Evolutionary conservation across 2,329 filamentous ascomycete species (phyloP), one percentile per base, ranked within the genome.

Genomic region (Fusarium begoniae): DNA sequence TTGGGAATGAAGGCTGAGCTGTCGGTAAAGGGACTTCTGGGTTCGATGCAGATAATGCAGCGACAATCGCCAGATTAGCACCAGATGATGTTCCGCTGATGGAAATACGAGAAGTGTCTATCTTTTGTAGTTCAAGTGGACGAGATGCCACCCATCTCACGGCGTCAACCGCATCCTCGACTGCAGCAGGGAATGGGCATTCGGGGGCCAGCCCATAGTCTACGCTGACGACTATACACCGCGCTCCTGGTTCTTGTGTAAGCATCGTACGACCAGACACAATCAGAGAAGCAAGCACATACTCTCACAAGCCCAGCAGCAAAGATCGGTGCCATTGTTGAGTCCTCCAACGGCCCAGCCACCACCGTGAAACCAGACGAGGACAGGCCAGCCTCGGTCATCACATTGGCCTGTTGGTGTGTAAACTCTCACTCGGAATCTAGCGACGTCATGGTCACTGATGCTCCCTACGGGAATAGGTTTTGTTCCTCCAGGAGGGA

Each of bases 291-390:
- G 24, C 22, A 26, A n/a, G 24, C 22, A 63, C 63, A 45, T 71
- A 74, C 79, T 74, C 74, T 79, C 63, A 55, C 81, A 83, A 14
- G 80, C 66, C 55, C 78, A 77, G 9, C 78, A 80, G 50, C 80
- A 79, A 43, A 83, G 79, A 40, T 80, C 81, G 15, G 79, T 80
- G 14, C 82, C 81, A 58, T 77, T 82, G 12, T 77, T 76, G 11
- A 83, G 56, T 7, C 79, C 79, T 2, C 83, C 83, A 58, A 82
- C 77, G 9, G 80, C 82, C 82, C 82, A 84, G 6, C 82, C 83
- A 10, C 83, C 83, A 28, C 83, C 83, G 50, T 84, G 83, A 30
- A 80, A 81, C 83, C 82, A 84, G 14, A 84, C 60, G n/a, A 84
- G 76, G 10, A 78, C 75, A 6, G 83, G 82, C 82, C 82, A 83